Evolutionary conservation across 352 stramenopile genomes (phyloP).

Genomic region (Phytopythium delawarense): DNA sequence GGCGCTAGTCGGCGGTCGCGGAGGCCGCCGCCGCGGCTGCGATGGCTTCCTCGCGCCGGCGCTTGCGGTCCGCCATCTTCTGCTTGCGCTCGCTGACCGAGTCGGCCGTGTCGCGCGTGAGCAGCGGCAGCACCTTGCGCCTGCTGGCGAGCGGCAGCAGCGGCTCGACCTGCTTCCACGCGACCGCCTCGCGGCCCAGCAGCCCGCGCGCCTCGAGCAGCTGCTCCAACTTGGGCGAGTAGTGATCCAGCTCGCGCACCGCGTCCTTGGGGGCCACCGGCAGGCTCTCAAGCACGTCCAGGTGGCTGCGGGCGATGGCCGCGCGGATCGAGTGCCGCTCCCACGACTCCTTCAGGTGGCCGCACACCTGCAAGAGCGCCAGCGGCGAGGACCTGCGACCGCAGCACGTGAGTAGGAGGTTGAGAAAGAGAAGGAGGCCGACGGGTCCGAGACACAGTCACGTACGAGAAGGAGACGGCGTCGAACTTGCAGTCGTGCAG

Average conservation of each 20-base stretch:
- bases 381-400: slow-evolving; percentile 54
- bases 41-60: slow-evolving; percentile 35
- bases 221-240: slow-evolving; percentile 66
- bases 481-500: slow-evolving; percentile 96
- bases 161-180: slow-evolving; percentile 56
- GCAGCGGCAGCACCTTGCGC: slow-evolving; percentile 55
- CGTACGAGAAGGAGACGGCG: slow-evolving; percentile 70
- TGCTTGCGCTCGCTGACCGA: slow-evolving; percentile 80
- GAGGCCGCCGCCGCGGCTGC: neutral
- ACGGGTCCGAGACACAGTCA: slow-evolving; percentile 2
- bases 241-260: slow-evolving; percentile 71
- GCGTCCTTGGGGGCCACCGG: slow-evolving; percentile 33
- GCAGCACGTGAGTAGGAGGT: too few species aligned
- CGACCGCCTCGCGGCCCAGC: slow-evolving; percentile 21
- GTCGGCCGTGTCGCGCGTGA: slow-evolving; percentile 64
- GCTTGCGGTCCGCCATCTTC: slow-evolving; percentile 71
- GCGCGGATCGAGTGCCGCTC: slow-evolving; percentile 72
- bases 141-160: slow-evolving; percentile 54
- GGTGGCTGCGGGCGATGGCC: slow-evolving; percentile 66
- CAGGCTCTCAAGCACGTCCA: slow-evolving; percentile 57
- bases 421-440: slow-evolving; percentile 11
- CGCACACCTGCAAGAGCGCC: slow-evolving; percentile 69
- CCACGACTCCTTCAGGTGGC: slow-evolving; percentile 83
- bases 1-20: neutral
- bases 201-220: slow-evolving; percentile 64